Evolutionary conservation across 192 early-diverging fungal species (phyloP).

Genomic region (Podila verticillata): DNA sequence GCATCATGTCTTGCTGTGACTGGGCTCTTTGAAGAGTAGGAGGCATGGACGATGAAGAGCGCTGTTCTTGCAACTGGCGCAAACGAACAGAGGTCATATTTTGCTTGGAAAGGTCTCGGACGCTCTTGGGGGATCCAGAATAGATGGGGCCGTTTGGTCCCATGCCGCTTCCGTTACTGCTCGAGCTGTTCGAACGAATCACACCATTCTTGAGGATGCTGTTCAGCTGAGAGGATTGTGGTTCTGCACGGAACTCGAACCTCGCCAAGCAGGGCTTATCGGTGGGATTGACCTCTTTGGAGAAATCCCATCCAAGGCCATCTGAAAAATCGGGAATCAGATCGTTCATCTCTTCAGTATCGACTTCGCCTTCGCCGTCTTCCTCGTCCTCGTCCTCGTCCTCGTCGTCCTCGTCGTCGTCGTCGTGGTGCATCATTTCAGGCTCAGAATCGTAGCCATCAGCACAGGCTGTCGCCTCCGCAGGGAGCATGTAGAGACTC

Average conservation of each 20-base stretch:
- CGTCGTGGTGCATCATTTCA: conserved; percentile 21
- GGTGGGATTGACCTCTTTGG: conserved; percentile 1
- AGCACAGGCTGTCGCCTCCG: neutral
- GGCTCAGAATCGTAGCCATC: conserved; percentile 52
- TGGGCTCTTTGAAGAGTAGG: conserved; percentile 5
- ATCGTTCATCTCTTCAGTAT: neutral
- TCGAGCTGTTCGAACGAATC: conserved; percentile 30
- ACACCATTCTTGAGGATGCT: conserved; percentile 12
- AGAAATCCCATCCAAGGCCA: conserved; percentile 40
- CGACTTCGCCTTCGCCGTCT: no score
- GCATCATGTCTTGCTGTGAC: conserved; percentile 16
- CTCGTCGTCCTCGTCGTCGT: conserved; percentile 3
- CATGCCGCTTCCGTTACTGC: conserved; percentile 14
- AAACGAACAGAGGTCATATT: conserved; percentile 17
- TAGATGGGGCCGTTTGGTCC: conserved; percentile 9
- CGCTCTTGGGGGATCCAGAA: conserved; percentile 14
- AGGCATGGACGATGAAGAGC: neutral
- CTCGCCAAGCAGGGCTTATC: conserved; percentile 14
- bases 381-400: conserved; percentile 10
- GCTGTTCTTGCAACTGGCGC: conserved; percentile 27
- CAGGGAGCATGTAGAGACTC: conserved; percentile 18
- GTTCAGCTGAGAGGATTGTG: neutral
- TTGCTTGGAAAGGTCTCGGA: conserved; percentile 23
- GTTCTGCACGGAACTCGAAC: conserved; percentile 1
- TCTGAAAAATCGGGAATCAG: conserved; percentile 38